phyloP scores from a whole-genome alignment of 768 basidiomycete species.

The Mycena olivaceomarginata region DNA sequence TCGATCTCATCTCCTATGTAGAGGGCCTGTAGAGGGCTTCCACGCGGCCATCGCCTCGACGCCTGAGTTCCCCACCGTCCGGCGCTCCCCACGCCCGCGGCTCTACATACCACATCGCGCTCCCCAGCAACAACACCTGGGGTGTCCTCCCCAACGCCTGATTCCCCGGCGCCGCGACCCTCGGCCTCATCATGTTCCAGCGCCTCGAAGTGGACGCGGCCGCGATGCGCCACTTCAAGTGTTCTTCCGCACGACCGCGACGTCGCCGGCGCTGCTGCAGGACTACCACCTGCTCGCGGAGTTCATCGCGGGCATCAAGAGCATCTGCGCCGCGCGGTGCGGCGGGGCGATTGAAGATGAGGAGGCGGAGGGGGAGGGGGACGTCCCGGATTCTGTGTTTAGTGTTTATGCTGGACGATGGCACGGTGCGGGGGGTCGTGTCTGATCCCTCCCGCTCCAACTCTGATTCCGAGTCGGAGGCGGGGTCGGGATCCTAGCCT shows the following conservation, averaged over 20 bases:
- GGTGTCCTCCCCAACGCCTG: conserved; percentile 6
- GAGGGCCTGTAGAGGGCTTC: too few species aligned
- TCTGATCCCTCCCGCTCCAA: background rate
- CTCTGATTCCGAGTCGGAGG: too few species aligned
- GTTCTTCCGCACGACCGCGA: background rate
- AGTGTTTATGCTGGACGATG: background rate
- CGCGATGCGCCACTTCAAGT: conserved; percentile 15
- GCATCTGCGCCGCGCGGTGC: background rate
- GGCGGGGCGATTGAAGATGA: conserved; percentile 3
- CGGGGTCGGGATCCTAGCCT: too few species aligned
- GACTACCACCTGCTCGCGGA: conserved; percentile 3
- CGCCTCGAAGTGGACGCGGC: background rate
- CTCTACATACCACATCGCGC: background rate
- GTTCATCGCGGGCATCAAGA: conserved; percentile 3
- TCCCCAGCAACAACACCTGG: conserved; percentile 20
- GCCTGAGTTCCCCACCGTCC: conserved; percentile 1
- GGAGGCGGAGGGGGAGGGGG: background rate
- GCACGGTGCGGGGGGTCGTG: background rate
- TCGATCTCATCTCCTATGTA: background rate
- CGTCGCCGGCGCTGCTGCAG: background rate
- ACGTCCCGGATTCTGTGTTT: background rate
- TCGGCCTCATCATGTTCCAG: background rate
- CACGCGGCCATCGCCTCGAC: background rate
- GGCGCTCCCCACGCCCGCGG: background rate
- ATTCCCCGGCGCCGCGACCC: background rate